Percentiles rank a stretch among this genome's conserved stretches.
phyloP scores from a whole-genome alignment of 2,329 filamentous ascomycete genomes.

The Scedosporium minutisporum region DNA sequence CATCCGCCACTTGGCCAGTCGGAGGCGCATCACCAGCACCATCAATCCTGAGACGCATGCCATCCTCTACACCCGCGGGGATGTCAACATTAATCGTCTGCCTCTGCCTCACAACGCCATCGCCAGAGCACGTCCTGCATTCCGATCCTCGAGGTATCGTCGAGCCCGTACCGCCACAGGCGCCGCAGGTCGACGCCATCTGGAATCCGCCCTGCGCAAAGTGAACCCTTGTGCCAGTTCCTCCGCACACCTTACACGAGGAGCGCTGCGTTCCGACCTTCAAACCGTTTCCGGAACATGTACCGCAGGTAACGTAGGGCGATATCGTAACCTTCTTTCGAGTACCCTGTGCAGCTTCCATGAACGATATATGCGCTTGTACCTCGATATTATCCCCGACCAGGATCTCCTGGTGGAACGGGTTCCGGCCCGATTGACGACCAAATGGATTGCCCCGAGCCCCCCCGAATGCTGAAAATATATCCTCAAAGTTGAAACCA shows the following conservation, averaged over 20 bases:
- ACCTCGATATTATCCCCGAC: slow-evolving; percentile 97
- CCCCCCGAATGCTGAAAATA: slow-evolving; percentile 77
- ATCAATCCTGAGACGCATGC: slow-evolving; percentile 79
- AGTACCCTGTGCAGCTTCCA: slow-evolving; percentile 89
- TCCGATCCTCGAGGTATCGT: slow-evolving; percentile 70
- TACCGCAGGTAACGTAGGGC: slow-evolving; percentile 70
- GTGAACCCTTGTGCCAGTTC: slow-evolving; percentile 78
- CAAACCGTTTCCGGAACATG: slow-evolving; percentile 74
- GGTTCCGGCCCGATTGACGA: slow-evolving; percentile 44
- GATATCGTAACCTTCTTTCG: slow-evolving; percentile 81
- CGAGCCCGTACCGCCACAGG: slow-evolving; percentile 71
- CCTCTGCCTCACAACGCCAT: slow-evolving; percentile 73
- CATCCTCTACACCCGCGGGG: slow-evolving; percentile 89
- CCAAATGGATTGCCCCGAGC: slow-evolving; percentile 31
- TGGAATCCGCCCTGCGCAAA: slow-evolving; percentile 91
- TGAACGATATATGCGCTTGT: slow-evolving; percentile 84
- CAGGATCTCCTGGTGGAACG: slow-evolving; percentile 69
- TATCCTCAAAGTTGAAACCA: slow-evolving; percentile 91
- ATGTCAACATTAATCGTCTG: slow-evolving; percentile 86
- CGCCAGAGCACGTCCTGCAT: slow-evolving; percentile 69
- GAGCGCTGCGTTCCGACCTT: slow-evolving; percentile 68
- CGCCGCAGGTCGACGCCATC: slow-evolving; percentile 80
- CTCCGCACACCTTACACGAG: slow-evolving; percentile 71
- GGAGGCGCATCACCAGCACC: slow-evolving; percentile 81
- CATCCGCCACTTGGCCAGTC: slow-evolving; percentile 57